Base-by-base conservation (phyloP, 306 rosid species). In the Alnus rubra region DNA sequence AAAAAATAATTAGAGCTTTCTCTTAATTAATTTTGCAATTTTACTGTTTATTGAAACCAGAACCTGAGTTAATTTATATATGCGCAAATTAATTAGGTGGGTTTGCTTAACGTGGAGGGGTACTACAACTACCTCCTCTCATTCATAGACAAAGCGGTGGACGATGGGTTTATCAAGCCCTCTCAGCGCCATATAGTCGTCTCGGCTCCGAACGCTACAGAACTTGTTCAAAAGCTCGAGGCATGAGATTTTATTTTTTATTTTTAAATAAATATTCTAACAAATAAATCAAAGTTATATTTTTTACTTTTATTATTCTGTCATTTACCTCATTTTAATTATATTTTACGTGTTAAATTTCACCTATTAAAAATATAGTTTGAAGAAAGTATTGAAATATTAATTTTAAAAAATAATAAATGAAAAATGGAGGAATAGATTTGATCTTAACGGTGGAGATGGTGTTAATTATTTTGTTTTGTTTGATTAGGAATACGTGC, bases 121-220 rank as follows among this genome's bases (percentile, higher is more conserved):
- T 82, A 76, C 80, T 82, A 82, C 78, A 31, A 82, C 45, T 45
- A 56, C 15, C 85, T 82, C n/a, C 81, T 82, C 44, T 69, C 78
- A 9, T 82, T 82, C 71, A 76, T 82, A 16, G 81, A 82, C 70
- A 82, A 77, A 67, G 85, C 85, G 3, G 81, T 82, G 33, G 85
- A 82, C 0, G 81, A 82, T 23, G 85, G 85, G 3, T 82, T 82
- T 13, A 76, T 82, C 78, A 76, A n/a, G 59, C 85, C 81, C 0
- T 63, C 81, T 15, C 85, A 82, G 35, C 85, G 78, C 7, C 64
- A 51, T 49, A 82, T 82, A 30, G 62, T 82, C 19, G 81, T 82
- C 53, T 71, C 81, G 2, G 85, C 85, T 28, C 39, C 85, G 0
- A 82, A 76, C 23, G 77, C 85, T 3, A 71, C 37, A 8, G 81